Conservation (phyloP, 768 basidiomycete species). For the Tricholoma matsutake region DNA sequence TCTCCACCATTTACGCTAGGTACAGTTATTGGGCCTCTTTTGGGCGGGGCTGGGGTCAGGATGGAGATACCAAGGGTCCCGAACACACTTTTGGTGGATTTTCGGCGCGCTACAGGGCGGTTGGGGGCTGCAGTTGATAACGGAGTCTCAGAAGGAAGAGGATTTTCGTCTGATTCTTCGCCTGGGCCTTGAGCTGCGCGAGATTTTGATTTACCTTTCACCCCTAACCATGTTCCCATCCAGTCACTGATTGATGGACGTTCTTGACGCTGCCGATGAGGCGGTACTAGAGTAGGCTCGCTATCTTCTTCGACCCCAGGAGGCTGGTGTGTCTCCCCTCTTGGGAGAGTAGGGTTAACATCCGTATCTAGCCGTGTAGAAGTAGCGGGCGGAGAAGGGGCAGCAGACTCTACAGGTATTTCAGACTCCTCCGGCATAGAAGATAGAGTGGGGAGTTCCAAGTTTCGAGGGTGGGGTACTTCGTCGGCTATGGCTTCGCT, state of each 20-base stretch:
- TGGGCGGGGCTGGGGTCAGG: slow-evolving; percentile 44
- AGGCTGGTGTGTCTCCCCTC: background rate
- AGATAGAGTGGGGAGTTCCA: slow-evolving; percentile 31
- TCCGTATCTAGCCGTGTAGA: slow-evolving; percentile 7
- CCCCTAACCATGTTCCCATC: slow-evolving; percentile 73
- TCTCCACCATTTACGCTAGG: slow-evolving; percentile 15
- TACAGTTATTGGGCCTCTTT: slow-evolving; percentile 8
- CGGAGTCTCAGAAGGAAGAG: slow-evolving; percentile 10
- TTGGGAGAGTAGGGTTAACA: slow-evolving; percentile 7
- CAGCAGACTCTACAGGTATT: slow-evolving; percentile 9
- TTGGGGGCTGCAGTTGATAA: slow-evolving; percentile 8
- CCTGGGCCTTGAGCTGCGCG: slow-evolving; percentile 14
- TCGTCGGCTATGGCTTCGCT: slow-evolving; percentile 55
- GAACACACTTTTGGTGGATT: slow-evolving; percentile 62
- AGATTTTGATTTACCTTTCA: slow-evolving; percentile 40
- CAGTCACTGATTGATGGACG: slow-evolving; percentile 64
- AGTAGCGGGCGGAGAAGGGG: background rate
- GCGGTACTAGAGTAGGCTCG: slow-evolving; percentile 11
- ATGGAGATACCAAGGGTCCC: slow-evolving; percentile 70
- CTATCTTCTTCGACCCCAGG: slow-evolving; percentile 1
- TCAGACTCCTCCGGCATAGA: slow-evolving; percentile 34
- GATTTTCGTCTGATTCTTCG: slow-evolving; percentile 18
- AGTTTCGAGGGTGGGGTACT: slow-evolving; percentile 33
- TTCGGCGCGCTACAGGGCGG: slow-evolving; percentile 32
- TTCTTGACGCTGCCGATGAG: slow-evolving; percentile 35